Evolutionary conservation across 2,329 filamentous ascomycete genomes (phyloP), one percentile per base, ranked within the genome.

Genomic region (Clarireedia sp.): DNA sequence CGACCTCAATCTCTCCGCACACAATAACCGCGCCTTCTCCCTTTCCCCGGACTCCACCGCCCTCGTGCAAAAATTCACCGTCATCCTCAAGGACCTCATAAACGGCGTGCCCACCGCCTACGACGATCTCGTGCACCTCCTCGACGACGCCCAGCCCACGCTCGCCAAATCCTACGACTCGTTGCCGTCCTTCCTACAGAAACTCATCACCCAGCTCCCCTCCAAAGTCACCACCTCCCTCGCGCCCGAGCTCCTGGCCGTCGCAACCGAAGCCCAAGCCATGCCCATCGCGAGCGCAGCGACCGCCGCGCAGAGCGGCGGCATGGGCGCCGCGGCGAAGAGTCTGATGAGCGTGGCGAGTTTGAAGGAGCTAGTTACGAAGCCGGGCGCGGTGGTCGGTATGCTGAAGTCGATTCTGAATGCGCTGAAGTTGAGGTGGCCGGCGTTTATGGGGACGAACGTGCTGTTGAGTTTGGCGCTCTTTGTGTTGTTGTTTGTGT

Each of bases 81-180:
- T 90, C 55, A 85, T 96, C 36, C 87, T 99, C 67, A 94, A 92
- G 68, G 94, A 99, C 69, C 80, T 96, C 16, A 82, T 94, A 65
- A 91, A 90, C 68, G 94, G 94, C 59, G 94, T 90, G 1, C 94
- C 94, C 3, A 96, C 92, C 0, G 94, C 94, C 2, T 96, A 95
- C 70, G 80, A 87, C 67, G 94, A 99, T 69, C 84, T 99, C n/a
- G 83, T 76, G 2, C 65, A 68, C 14, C 76, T 86, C 21, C 70
- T 86, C 44, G 79, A 84, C 57, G 80, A 85, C 66, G 77, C 77
- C 58, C 80, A 85, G 65, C 78, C 79, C 57, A 73, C 77, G n/a
- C 73, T 86, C n/a, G 74, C 76, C 41, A 75, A 76, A 56, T 77
- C 76, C 57, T 86, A 80, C 66, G 81, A 83, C 56, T 78, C 83